Evolutionary conservation across 2,329 filamentous ascomycete genomes (phyloP), one percentile per base, ranked within the genome.

Genomic region (Acephala macrosclerotiorum): DNA sequence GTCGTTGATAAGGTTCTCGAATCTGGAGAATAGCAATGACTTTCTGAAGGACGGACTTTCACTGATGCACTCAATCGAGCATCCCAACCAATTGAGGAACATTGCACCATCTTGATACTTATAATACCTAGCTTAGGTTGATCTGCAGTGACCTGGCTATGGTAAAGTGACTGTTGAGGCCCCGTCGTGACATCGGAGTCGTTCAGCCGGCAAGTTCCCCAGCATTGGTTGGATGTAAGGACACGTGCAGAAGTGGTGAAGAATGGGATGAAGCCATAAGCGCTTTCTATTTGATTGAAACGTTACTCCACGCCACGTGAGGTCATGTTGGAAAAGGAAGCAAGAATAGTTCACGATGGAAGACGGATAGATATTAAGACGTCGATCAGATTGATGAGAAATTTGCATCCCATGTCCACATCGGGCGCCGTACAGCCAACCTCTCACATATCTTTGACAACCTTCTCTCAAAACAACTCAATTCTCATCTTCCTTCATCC

Each of bases 261-360:
- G 45, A 61, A 29, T 53, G 20, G 45, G 59, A 53, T 33, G 59
- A 53, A 14, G 59, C 11, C 33, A 35, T 33, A 55, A 18, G 40
- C 51, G 20, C 18, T 55, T 14, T 55, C 25, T 55, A 25, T 57
- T 36, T 65, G 58, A 58, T 58, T 65, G 63, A 53, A 65, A 65
- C 63, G 58, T 65, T 65, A 61, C 63, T 58, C 40, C 25, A n/a
- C 38, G 49, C 58, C 53, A 61, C 53, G 45, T 53, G 40, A 42
- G 22, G 35, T 29, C n/a, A 29, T 3, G 22, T 33, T 33, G 14
- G 22, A 18, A 29, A 18, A 14, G 38, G n/a, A 25, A 53, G 12
- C 14, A 14, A 29, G 29, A 29, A 18, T 33, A 53, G 25, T 53
- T 29, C 25, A 33, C 26, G 49, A 53, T 29, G 20, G 22, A 53